phyloP scores from a whole-genome alignment of 2,329 filamentous ascomycete species.

The Ascomycota sp. region DNA sequence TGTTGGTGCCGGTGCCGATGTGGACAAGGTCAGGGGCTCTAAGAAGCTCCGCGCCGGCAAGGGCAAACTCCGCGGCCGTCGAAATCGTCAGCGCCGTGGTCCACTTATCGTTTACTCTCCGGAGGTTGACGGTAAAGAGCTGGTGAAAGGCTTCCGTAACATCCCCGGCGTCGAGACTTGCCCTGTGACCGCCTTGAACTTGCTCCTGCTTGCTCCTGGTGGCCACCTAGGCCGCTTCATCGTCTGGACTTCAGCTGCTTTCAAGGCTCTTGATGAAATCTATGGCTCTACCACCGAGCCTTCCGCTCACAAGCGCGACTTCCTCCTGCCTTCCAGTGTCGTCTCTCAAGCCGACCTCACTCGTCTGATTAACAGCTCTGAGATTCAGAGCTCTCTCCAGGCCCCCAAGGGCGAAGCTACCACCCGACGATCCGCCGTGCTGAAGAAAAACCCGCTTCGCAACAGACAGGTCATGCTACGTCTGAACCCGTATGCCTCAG shows the following conservation, averaged over 20 bases:
- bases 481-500: constrained; percentile 90
- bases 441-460: constrained; percentile 99
- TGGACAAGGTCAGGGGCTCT: constrained; percentile 89
- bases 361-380: constrained; percentile 97
- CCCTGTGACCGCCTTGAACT: constrained; percentile 83
- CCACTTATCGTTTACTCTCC: constrained; percentile 96
- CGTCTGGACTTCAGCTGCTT: constrained; percentile 93
- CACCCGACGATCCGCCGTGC: constrained; percentile 74
- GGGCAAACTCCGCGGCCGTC: constrained; percentile 93
- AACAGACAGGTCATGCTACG: constrained; percentile 98
- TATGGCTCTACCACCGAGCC: constrained; percentile 84
- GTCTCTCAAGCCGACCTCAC: constrained; percentile 86
- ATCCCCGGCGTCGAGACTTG: constrained; percentile 93
- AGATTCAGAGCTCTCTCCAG: constrained; percentile 88
- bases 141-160: constrained; percentile 93
- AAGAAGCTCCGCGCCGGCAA: constrained; percentile 96
- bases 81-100: constrained; percentile 91
- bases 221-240: constrained; percentile 98
- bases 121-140: constrained; percentile 81
- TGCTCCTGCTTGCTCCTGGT: constrained; percentile 95
- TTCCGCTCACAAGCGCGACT: constrained; percentile 94
- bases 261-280: constrained; percentile 88
- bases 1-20: constrained; percentile 69
- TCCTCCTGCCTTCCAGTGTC: constrained; percentile 79
- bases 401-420: constrained; percentile 72